Evolutionary conservation across 768 basidiomycete genomes (phyloP).

Genomic region (Panellus pusillus): DNA sequence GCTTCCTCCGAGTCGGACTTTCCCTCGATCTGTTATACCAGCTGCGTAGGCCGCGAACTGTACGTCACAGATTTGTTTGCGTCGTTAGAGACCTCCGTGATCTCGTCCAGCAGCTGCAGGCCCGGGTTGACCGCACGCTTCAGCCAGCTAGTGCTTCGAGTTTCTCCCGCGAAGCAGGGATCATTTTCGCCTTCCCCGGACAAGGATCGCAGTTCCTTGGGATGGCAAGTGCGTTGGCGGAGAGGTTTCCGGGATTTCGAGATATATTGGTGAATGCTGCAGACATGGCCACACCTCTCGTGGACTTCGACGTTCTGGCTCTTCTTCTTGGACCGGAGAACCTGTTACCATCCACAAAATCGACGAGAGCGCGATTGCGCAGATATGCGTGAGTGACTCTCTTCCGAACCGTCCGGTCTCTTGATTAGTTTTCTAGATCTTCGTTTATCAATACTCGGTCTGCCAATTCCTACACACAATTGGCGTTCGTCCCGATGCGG

Average conservation of each 20-base stretch:
- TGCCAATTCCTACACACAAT: slow-evolving; percentile 31
- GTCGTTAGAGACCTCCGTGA: slow-evolving; percentile 32
- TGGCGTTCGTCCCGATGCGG: slow-evolving; percentile 27
- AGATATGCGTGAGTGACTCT: slow-evolving; percentile 26
- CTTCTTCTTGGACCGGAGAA: slow-evolving; percentile 23
- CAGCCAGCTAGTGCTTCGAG: neutral
- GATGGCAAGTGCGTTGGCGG: slow-evolving; percentile 34
- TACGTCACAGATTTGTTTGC: slow-evolving; percentile 35
- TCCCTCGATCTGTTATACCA: slow-evolving; percentile 36
- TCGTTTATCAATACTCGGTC: slow-evolving; percentile 36
- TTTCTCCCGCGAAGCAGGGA: slow-evolving; percentile 1
- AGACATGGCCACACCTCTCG: slow-evolving; percentile 26
- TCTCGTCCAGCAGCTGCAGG: slow-evolving; percentile 31
- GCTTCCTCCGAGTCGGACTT: slow-evolving; percentile 25
- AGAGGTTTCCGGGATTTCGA: slow-evolving; percentile 30
- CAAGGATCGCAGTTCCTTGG: slow-evolving; percentile 39
- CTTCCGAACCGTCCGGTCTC: neutral
- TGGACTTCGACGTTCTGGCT: slow-evolving; percentile 30
- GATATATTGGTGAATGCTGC: slow-evolving; percentile 29
- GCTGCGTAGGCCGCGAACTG: slow-evolving; percentile 36
- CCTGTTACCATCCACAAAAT: slow-evolving; percentile 24
- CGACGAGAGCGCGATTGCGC: slow-evolving; percentile 33
- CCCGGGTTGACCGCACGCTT: slow-evolving; percentile 23
- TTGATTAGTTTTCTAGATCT: slow-evolving; percentile 23
- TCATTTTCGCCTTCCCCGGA: slow-evolving; percentile 35